These are phyloP conservation scores for Phylloporus gajari DNA, from an alignment of 1,284 basidiomycete genomes.

Conservation along the genomic window DNA sequence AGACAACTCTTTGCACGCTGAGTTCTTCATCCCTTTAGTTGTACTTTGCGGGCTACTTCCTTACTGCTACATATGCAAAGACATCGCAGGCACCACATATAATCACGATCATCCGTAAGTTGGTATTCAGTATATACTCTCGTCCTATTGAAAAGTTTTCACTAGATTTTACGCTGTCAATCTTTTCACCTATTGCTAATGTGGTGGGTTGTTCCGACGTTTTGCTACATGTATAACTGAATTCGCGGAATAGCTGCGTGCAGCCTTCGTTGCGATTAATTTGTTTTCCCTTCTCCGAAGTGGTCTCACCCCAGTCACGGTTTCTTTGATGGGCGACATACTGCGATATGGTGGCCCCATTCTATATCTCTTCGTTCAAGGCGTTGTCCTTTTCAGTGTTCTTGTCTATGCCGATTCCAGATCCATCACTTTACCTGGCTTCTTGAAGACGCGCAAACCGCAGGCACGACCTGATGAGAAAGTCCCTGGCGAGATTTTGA, in stretches of 20 bases:
- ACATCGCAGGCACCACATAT: too few relatives aligned
- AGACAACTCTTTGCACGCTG: too few relatives aligned
- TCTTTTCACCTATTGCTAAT: slow-evolving; percentile 73
- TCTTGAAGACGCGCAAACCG: slow-evolving; percentile 29
- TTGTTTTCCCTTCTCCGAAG: slow-evolving; percentile 80
- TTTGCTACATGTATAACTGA: slow-evolving; percentile 4
- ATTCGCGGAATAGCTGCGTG: slow-evolving; percentile 56
- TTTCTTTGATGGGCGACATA: slow-evolving; percentile 62
- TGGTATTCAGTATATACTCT: too few relatives aligned
- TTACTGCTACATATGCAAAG: too few relatives aligned
- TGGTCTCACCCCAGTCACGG: slow-evolving; percentile 60
- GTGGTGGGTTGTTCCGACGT: slow-evolving; percentile 58
- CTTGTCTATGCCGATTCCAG: slow-evolving; percentile 74
- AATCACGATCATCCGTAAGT: too few relatives aligned
- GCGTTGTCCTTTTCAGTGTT: slow-evolving; percentile 61
- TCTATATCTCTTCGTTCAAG: slow-evolving; percentile 72
- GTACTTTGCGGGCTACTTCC: too few relatives aligned
- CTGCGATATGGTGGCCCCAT: slow-evolving; percentile 79
- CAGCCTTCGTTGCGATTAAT: slow-evolving; percentile 79
- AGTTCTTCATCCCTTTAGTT: too few relatives aligned
- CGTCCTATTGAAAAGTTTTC: too few relatives aligned
- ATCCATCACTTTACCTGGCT: slow-evolving; percentile 51
- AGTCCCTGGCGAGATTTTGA: slow-evolving; percentile 26
- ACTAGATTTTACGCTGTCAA: background rate
- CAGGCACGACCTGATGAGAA: slow-evolving; percentile 19